Conservation (phyloP, 208 protist genomes). For the Crithidia thermophila region DNA sequence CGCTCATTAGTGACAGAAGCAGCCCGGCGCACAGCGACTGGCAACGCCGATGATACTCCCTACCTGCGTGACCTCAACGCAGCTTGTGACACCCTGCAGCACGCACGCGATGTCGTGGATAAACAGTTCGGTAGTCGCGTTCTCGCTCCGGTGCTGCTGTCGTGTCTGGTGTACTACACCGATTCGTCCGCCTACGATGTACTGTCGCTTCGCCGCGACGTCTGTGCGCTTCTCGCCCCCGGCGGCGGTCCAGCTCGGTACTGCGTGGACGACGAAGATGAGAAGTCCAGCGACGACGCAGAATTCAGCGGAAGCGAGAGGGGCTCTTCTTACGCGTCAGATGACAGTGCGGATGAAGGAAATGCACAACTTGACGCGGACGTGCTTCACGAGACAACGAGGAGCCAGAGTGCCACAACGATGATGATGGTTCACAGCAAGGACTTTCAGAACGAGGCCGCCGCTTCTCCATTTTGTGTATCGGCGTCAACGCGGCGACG, state of each 20-base stretch:
- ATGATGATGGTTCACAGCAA: neutral
- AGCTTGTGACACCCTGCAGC: constrained; percentile 10
- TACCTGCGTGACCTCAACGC: neutral
- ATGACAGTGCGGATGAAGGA: too few species aligned
- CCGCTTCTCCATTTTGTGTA: too few species aligned
- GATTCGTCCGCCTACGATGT: constrained; percentile 27
- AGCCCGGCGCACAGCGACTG: too few species aligned
- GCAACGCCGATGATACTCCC: too few species aligned
- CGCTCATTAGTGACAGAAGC: neutral
- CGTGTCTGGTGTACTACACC: constrained; percentile 37
- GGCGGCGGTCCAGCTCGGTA: neutral
- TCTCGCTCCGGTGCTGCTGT: constrained; percentile 28
- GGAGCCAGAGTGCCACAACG: neutral
- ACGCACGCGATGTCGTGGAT: neutral
- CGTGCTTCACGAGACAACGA: too few species aligned
- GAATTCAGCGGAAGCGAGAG: neutral
- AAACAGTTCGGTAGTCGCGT: constrained; percentile 17
- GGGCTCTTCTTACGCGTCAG: too few species aligned
- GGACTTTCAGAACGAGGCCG: too few species aligned
- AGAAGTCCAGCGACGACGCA: neutral
- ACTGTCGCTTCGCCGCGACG: constrained; percentile 16
- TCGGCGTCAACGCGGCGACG: neutral
- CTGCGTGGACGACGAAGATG: constrained; percentile 5
- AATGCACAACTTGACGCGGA: too few species aligned
- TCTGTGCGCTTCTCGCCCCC: constrained; percentile 29